Conservation (phyloP, 495 filamentous ascomycete genomes). For the Podospora appendiculata region DNA sequence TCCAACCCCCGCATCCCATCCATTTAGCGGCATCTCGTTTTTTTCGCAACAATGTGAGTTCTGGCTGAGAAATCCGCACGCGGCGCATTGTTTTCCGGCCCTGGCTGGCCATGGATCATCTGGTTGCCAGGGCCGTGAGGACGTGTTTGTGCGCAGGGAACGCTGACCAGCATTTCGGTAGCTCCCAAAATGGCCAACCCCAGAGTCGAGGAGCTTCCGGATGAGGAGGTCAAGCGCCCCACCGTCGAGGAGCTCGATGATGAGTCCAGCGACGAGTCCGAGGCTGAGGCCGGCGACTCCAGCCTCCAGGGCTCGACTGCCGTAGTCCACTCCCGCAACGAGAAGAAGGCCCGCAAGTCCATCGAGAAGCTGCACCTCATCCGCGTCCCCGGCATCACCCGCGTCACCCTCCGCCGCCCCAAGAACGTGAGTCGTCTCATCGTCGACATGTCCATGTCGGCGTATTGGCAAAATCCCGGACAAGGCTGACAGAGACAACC, state of each 20-base stretch:
- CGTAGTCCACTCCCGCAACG: slow-evolving; percentile 92
- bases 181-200: slow-evolving; percentile 77
- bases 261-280: slow-evolving; percentile 66
- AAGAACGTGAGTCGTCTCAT: slow-evolving; percentile 74
- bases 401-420: slow-evolving; percentile 92
- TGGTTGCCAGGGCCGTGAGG: neutral
- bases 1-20: slow-evolving; percentile 20
- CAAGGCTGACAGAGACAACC: slow-evolving; percentile 17
- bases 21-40: slow-evolving; percentile 16
- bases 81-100: neutral
- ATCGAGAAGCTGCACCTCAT: slow-evolving; percentile 97
- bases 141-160: slow-evolving; percentile 3
- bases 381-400: slow-evolving; percentile 92
- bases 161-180: slow-evolving; percentile 19
- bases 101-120: neutral
- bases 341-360: slow-evolving; percentile 99
- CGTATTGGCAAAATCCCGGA: neutral
- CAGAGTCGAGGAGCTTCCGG: slow-evolving; percentile 92
- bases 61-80: neutral
- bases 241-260: slow-evolving; percentile 72
- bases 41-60: slow-evolving; percentile 23
- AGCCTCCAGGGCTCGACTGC: slow-evolving; percentile 80
- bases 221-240: slow-evolving; percentile 75
- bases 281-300: slow-evolving; percentile 58
- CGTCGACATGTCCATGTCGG: neutral